These are phyloP conservation scores for Magnusiomyces fungicola DNA, from an alignment of 1,139 yeast species.

Conservation along the genomic window DNA sequence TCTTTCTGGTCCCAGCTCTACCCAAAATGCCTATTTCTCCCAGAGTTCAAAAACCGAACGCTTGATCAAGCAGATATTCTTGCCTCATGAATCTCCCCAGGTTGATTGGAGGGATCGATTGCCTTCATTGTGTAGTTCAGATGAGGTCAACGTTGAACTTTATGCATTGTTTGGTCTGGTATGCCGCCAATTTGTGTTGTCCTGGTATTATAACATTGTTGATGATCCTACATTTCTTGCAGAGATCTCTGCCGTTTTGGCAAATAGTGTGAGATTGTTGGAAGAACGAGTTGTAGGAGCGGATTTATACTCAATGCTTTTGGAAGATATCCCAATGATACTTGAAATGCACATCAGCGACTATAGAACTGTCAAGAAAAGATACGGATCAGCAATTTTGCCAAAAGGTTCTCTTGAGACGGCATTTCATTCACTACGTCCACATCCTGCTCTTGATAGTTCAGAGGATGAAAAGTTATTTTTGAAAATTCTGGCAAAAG, in stretches of 20 bases:
- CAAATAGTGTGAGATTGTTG: slow-evolving; percentile 35
- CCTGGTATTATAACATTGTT: slow-evolving; percentile 40
- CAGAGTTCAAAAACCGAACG: slow-evolving; percentile 8
- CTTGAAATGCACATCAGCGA: slow-evolving; percentile 34
- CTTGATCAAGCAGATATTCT: slow-evolving; percentile 12
- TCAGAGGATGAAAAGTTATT: slow-evolving; percentile 28
- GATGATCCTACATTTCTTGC: slow-evolving; percentile 36
- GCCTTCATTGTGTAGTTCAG: slow-evolving; percentile 19
- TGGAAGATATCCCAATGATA: slow-evolving; percentile 40
- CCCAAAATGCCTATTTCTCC: neutral
- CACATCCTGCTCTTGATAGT: slow-evolving; percentile 43
- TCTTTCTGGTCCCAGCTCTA: too few species aligned
- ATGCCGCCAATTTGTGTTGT: slow-evolving; percentile 38
- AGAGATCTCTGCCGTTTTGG: slow-evolving; percentile 35
- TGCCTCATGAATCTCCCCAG: slow-evolving; percentile 10
- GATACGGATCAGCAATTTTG: slow-evolving; percentile 23
- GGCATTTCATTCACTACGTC: slow-evolving; percentile 36
- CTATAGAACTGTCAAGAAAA: slow-evolving; percentile 23
- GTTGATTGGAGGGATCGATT: slow-evolving; percentile 13
- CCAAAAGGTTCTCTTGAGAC: slow-evolving; percentile 29
- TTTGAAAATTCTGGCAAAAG: slow-evolving; percentile 32
- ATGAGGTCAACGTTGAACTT: slow-evolving; percentile 36
- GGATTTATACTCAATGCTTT: slow-evolving; percentile 32
- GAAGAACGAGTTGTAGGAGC: slow-evolving; percentile 33
- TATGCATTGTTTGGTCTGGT: slow-evolving; percentile 41